phyloP scores from a whole-genome alignment of 2,329 filamentous ascomycete species.

The Hypomyces perniciosus region DNA sequence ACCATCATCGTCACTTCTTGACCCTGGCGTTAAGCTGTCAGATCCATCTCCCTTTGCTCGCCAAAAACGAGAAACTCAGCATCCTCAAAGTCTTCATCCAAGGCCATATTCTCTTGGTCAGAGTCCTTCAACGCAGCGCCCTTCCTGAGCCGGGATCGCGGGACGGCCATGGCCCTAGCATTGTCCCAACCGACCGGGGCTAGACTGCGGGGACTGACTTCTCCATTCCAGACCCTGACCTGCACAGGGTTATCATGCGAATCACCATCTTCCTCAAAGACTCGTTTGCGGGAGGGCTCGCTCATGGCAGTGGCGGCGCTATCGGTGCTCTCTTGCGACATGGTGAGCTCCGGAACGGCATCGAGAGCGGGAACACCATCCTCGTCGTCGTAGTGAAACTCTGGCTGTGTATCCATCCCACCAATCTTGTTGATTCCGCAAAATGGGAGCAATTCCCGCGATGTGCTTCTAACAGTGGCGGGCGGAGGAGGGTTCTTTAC shows the following conservation, averaged over 20 bases:
- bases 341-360: constrained; percentile 43
- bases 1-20: not conserved
- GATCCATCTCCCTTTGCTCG: constrained; percentile 38
- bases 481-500: constrained; percentile 7
- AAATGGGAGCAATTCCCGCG: constrained; percentile 68
- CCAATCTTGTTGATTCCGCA: constrained; percentile 75
- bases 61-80: constrained; percentile 55
- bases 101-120: constrained; percentile 43
- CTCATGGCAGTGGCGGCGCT: constrained; percentile 23
- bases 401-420: constrained; percentile 56
- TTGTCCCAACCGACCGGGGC: constrained; percentile 33
- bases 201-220: constrained; percentile 35
- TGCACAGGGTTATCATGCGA: constrained; percentile 18
- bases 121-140: constrained; percentile 15
- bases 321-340: constrained; percentile 49
- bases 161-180: constrained; percentile 44
- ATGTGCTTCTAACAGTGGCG: constrained; percentile 21
- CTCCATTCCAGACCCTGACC: constrained; percentile 29
- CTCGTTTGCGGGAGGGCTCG: constrained; percentile 40
- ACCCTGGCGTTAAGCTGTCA: not conserved
- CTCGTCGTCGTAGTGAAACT: constrained; percentile 22
- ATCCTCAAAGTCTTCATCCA: constrained; percentile 59
- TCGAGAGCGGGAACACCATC: constrained; percentile 30
- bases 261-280: constrained; percentile 40
- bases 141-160: constrained; percentile 29